A percentile compares a stretch with the other conserved stretches of the same genome.
phyloP scores from a whole-genome alignment of 2,329 filamentous ascomycete genomes.

The Aspergillus sp. region DNA sequence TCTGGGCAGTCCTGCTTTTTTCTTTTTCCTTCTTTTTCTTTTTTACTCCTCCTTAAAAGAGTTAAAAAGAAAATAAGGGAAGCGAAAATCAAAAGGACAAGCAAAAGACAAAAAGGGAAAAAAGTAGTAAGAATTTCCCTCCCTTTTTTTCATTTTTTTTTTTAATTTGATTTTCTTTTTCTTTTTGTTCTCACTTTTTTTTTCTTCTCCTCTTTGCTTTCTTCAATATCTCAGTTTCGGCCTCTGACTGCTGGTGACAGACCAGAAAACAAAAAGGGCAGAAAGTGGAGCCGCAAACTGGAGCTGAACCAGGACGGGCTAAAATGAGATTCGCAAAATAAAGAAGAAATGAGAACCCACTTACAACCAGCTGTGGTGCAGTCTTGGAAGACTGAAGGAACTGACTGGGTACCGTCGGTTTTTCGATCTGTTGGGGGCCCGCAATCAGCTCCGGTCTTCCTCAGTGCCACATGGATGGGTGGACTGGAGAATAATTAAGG shows the following conservation, averaged over 20 bases:
- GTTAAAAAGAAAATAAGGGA: too few species aligned
- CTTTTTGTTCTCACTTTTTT: background rate
- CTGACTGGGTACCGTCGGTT: constrained; percentile 4
- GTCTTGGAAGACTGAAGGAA: background rate
- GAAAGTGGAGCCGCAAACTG: constrained; percentile 19
- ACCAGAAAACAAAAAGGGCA: constrained; percentile 6
- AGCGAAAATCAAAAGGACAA: too few species aligned
- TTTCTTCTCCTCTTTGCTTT: background rate
- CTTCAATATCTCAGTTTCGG: constrained; percentile 3
- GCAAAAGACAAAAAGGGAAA: too few species aligned
- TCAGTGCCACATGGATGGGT: constrained; percentile 19
- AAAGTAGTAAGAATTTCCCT: background rate
- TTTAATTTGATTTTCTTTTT: background rate
- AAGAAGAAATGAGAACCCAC: constrained; percentile 11
- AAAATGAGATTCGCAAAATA: constrained; percentile 14
- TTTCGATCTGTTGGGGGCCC: constrained; percentile 2
- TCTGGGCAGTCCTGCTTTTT: constrained; percentile 12
- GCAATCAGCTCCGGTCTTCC: constrained; percentile 15
- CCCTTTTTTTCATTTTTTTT: background rate
- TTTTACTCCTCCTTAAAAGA: constrained; percentile 7
- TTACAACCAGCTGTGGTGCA: background rate
- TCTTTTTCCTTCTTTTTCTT: constrained; percentile 13
- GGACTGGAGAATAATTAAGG: constrained; percentile 6
- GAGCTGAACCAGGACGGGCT: constrained; percentile 8
- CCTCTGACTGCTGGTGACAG: constrained; percentile 4